These are phyloP conservation scores for Marasmius oreades DNA, from an alignment of 1,284 basidiomycete genomes.

Conservation along the genomic window DNA sequence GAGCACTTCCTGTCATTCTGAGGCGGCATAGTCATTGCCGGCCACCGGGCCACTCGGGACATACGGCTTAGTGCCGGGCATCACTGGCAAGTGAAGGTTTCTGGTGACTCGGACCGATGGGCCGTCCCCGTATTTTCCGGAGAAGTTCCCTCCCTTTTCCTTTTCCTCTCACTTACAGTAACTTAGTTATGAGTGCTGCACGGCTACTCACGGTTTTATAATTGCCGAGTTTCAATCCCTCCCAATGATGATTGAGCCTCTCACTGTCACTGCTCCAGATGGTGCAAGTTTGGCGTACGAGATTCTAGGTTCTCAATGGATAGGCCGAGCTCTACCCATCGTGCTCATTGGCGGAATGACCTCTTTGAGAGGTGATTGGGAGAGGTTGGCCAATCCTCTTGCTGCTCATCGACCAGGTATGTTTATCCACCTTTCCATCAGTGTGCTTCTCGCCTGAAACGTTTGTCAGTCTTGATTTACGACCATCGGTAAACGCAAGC, in stretches of 20 bases:
- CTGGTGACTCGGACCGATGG: too few species aligned
- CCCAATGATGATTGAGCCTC: not conserved
- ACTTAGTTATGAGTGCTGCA: too few species aligned
- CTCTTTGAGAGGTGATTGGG: slow-evolving; percentile 28
- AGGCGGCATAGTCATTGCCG: too few species aligned
- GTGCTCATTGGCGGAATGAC: slow-evolving; percentile 28
- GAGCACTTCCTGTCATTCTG: too few species aligned
- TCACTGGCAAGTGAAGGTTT: too few species aligned
- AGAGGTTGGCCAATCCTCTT: slow-evolving; percentile 22
- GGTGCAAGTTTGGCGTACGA: slow-evolving; percentile 30
- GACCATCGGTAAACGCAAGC: slow-evolving; percentile 9
- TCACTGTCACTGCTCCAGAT: slow-evolving; percentile 20
- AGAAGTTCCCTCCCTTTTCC: too few species aligned
- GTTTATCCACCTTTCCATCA: not conserved
- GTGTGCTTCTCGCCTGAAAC: not conserved
- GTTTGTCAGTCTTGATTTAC: slow-evolving; percentile 8
- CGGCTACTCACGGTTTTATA: not conserved
- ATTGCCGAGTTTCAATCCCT: not conserved
- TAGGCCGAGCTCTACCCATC: slow-evolving; percentile 21
- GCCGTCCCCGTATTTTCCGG: too few species aligned
- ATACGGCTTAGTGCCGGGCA: too few species aligned
- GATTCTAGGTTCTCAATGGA: slow-evolving; percentile 23
- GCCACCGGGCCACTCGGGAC: too few species aligned
- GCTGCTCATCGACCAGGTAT: slow-evolving; percentile 25
- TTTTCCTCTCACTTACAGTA: too few species aligned